Evolutionary conservation across 257 asterid genomes (phyloP).

Genomic region (Ajuga chamaepitys): DNA sequence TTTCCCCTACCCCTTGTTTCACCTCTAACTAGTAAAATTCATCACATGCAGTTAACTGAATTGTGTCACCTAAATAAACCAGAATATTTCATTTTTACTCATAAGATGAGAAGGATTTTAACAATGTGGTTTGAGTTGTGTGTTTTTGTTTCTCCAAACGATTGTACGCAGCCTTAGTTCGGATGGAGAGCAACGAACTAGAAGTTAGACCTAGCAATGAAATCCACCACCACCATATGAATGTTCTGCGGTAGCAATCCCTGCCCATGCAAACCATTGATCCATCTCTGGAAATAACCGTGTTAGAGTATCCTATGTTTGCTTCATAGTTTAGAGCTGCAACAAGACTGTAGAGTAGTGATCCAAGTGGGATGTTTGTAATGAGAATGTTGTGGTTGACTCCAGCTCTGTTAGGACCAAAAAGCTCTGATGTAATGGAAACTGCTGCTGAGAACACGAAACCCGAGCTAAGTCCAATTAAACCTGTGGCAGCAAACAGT

Average conservation of each 20-base stretch:
- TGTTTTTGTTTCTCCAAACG: constrained; percentile 24
- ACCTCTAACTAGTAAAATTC: too few relatives aligned
- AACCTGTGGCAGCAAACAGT: constrained; percentile 38
- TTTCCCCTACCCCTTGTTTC: too few relatives aligned
- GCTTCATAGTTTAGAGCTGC: constrained; percentile 53
- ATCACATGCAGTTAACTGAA: too few relatives aligned
- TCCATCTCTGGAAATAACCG: constrained; percentile 22
- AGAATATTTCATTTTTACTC: constrained; percentile 3
- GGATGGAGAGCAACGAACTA: constrained; percentile 34
- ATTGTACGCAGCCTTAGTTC: constrained; percentile 44
- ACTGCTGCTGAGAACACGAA: constrained; percentile 54
- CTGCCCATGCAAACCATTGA: constrained; percentile 51
- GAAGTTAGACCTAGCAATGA: constrained; percentile 47
- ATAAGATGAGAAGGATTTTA: constrained; percentile 16
- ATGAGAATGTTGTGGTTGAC: constrained; percentile 62
- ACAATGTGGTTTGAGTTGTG: background rate
- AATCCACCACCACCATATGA: constrained; percentile 54
- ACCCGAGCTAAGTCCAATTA: constrained; percentile 61
- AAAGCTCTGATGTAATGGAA: constrained; percentile 53
- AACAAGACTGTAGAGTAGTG: constrained; percentile 52
- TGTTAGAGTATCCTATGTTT: constrained; percentile 33
- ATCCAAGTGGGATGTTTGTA: constrained; percentile 63
- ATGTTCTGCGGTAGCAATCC: constrained; percentile 44
- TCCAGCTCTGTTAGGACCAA: constrained; percentile 60
- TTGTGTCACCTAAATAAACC: too few relatives aligned